These are phyloP conservation scores for Mycena epipterygia DNA, from an alignment of 768 basidiomycete genomes.

Conservation along the genomic window DNA sequence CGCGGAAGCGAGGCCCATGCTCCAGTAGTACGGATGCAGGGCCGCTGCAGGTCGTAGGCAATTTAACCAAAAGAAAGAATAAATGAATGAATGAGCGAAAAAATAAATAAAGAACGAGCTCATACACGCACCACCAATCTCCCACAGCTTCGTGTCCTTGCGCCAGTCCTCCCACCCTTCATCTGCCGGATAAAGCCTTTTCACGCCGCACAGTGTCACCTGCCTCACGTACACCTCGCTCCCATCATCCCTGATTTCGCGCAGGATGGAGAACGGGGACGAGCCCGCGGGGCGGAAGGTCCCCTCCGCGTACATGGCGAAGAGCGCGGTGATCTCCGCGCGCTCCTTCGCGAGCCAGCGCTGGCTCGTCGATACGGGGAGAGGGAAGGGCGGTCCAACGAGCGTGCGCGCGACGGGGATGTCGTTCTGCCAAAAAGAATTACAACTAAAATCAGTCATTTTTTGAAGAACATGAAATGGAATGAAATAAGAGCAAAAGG, in stretches of 20 bases:
- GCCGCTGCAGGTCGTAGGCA: conserved; percentile 20
- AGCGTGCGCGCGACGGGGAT: conserved; percentile 33
- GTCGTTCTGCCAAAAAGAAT: conserved; percentile 27
- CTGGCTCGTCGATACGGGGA: neutral
- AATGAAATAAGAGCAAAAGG: too few relatives aligned
- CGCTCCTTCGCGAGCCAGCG: conserved; percentile 27
- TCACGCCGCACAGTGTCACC: neutral
- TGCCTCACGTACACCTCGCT: conserved; percentile 31
- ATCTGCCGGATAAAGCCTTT: conserved; percentile 26
- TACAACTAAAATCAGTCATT: too few relatives aligned
- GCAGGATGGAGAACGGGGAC: conserved; percentile 26
- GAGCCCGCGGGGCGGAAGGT: conserved; percentile 18
- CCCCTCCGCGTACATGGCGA: conserved; percentile 21
- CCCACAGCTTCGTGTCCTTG: conserved; percentile 13
- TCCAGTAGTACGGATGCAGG: conserved; percentile 25
- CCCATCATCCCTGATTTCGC: conserved; percentile 20
- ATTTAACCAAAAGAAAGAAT: neutral
- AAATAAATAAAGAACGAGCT: too few relatives aligned
- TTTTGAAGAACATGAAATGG: too few relatives aligned
- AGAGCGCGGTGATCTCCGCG: conserved; percentile 1
- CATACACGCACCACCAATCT: conserved; percentile 35
- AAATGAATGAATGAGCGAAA: neutral
- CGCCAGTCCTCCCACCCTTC: conserved; percentile 33
- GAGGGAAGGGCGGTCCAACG: conserved; percentile 30
- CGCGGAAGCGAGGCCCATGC: conserved; percentile 31